Evolutionary conservation across 176 grass and related monocot species (phyloP), one percentile per base, ranked within the genome.

Genomic region (Guadua angustifolia): DNA sequence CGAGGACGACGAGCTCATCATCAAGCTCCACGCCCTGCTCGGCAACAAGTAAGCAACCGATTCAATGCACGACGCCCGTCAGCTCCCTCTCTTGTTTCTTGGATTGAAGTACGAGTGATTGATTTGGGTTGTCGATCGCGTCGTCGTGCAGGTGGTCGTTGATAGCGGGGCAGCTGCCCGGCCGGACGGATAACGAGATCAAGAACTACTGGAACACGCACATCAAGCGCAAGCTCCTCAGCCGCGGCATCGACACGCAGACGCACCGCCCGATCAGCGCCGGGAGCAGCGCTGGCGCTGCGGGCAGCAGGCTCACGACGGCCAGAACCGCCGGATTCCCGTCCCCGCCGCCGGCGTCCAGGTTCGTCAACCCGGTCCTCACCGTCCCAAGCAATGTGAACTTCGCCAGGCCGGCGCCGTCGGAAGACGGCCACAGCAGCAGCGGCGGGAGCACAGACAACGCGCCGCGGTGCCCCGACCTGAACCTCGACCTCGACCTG

Each of bases 171-270:
- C 91, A 91, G 82, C 75, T 97, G 18, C 94, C 91, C 0, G 94
- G 94, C 7, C 73, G 94, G 71, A 97, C 94, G 47, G 94, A 97
- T 78, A 97, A 97, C 81, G 94, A 97, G 85, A 97, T 97, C 83
- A 97, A 97, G 83, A 97, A 97, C 83, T 93, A 97, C 89, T 97
- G 91, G 91, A 97, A 97, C 85, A 97, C 94, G 73, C 94, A 97
- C 85, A 94, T 97, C 85, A 97, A 92, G 82, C 87, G 94, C 83
- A 94, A 97, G 83, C 91, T 97, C 15, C 77, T 97, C 13, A 88
- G 80, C 86, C 91, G 91, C 1, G 91, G 94, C 82, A 85, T 94
- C 82, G 91, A 97, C 87, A 91, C 94, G 45, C 91, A 97, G 84
- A 97, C 89, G 47, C 94, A 97, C 89, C 87, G 89, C 17, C 75